Base-by-base conservation (phyloP, 192 early-diverging fungal species). In the Rhizophlyctis rosea region DNA sequence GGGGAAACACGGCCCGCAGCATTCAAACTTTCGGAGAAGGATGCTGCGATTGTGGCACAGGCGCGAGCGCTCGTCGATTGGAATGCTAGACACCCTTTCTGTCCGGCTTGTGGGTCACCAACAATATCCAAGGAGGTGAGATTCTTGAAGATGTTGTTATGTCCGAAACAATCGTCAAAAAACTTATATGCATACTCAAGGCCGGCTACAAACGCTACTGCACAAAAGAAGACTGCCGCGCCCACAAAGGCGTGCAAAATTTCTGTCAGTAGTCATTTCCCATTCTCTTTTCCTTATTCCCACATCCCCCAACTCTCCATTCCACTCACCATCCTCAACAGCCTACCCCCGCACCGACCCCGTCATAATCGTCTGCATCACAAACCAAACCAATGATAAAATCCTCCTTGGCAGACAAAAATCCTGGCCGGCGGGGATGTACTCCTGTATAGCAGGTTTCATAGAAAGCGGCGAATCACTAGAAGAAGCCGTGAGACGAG, bases 341-440 rank as follows among this genome's bases (percentile, higher is more conserved):
- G 39, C 39, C 7, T 77, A 77, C 50, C 79, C 79, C 11, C 71
- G 82, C 35, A 83, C 81, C 28, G 82, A 84, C 59, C 74, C 81
- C n/a, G 82, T 84, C 2, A 75, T 76, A 11, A 84, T 84, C 36
- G 63, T 76, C 14, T 59, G 61, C 34, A 64, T 80, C 32, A 44
- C 52, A 24, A 57, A 68, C 36, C 60, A 59, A 14, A 61, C 62
- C 1, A 72, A 76, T 44, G 68, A 69, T 11, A 47, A 71, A 27
- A 47, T 71, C 21, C 61, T 84, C 16, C 75, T 84, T 9, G 82
- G 82, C 31, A 62, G 82, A 16, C 75, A 84, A 50, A 68, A 66
- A 24, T 36, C 53, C 1, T 84, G 74, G 67, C 76, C 81, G 3
- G 16, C 65, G 24, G 53, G 57, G 7, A 73, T 61, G 69, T 84